Base-by-base conservation (phyloP, 805 yeast species). In the Candida ascalaphidarum region DNA sequence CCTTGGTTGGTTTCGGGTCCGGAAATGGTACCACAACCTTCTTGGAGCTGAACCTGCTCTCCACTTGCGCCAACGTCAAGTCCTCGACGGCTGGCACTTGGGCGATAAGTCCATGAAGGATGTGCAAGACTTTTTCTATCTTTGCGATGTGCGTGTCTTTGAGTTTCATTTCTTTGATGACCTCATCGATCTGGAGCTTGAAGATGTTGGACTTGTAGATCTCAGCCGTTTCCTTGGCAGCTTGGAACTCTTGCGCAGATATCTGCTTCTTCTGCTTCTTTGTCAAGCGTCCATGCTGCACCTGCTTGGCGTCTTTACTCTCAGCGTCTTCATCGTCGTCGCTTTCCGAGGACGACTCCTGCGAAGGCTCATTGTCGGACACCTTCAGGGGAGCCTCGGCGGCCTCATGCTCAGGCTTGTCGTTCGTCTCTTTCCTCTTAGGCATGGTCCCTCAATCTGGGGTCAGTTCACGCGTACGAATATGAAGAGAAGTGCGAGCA, bases 131-230 rank as follows among this genome's bases (percentile, higher is more conserved):
- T 36, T 76, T 78, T 48, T 84, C 95, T 32, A 84, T 74, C 27
- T 66, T 62, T 28, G 71, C 50, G 24, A 80, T 69, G 44, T 79
- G 77, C 11, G 72, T 54, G 12, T 83, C 89, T 43, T 81, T 81
- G 22, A 88, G 52, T 41, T 74, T 72, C 22, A 89, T 71, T 53
- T 89, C 97, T 40, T 74, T 72, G 41, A 92, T 61, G 22, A 92
- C 62, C 50, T 88, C 97, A 55, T 88, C 97, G 35, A 92, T 86
- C 59, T 92, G 95, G 33, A 92, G 58, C 53, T 92, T 92, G 75
- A 92, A 89, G 31, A 92, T 86, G 55, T 88, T 92, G 7, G 96
- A 85, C 48, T 88, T 85, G 74, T 88, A 92, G 25, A 89, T 60
- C 52, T 88, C 96, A 1, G 94, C 92, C 1, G 96, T 83, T 52